Percentiles rank a stretch among this genome's conserved stretches.
Evolutionary conservation across 805 yeast species (phyloP).

Genomic region (Cephaloascus albidus): DNA sequence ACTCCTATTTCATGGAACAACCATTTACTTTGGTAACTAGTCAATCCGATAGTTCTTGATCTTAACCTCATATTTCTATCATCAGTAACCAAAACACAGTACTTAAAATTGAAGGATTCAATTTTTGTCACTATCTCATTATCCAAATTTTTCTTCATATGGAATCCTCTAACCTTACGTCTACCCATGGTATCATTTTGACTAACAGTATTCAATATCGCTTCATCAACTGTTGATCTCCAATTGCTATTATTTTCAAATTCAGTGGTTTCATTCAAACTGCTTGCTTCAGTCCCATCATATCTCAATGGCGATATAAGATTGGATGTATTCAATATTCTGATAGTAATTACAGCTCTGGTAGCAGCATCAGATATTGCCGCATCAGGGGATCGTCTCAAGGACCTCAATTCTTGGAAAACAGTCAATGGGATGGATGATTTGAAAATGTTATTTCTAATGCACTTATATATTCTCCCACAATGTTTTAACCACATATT

Average conservation of each 20-base stretch:
- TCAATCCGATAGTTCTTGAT: conserved; percentile 47
- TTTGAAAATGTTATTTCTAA: conserved; percentile 48
- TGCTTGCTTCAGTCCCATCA: conserved; percentile 60
- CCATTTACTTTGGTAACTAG: conserved; percentile 53
- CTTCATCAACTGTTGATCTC: conserved; percentile 66
- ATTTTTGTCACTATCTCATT: conserved; percentile 16
- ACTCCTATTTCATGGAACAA: conserved; percentile 41
- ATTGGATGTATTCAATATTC: conserved; percentile 53
- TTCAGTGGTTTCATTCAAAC: conserved; percentile 63
- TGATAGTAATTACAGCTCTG: conserved; percentile 63
- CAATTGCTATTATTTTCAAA: conserved; percentile 66
- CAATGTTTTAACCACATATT: conserved; percentile 78
- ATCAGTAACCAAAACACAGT: conserved; percentile 62
- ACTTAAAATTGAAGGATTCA: conserved; percentile 37
- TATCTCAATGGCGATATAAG: conserved; percentile 53
- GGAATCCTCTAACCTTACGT: conserved; percentile 30
- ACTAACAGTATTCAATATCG: conserved; percentile 43
- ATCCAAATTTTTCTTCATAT: conserved; percentile 6
- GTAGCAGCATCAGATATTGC: conserved; percentile 75
- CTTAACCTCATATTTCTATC: conserved; percentile 65
- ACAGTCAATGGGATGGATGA: conserved; percentile 65
- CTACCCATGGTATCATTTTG: conserved; percentile 31
- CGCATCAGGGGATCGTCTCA: conserved; percentile 63
- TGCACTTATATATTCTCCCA: conserved; percentile 64
- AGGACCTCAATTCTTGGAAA: conserved; percentile 66